Evolutionary conservation across 1,284 basidiomycete species (phyloP).

Genomic region (Heterobasidion irregulare): DNA sequence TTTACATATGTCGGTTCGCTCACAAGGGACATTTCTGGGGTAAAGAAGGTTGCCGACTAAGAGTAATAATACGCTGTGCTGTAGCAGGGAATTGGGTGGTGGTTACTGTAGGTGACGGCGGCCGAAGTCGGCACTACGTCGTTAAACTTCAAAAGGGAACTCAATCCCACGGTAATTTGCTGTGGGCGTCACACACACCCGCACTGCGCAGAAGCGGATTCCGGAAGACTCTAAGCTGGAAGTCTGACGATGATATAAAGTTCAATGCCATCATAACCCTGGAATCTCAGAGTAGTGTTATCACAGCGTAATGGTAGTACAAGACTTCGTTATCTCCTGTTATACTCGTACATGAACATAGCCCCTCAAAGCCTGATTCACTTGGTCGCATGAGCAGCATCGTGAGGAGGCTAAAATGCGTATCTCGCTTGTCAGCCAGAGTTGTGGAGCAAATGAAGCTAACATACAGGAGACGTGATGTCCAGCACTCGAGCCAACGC

Average conservation of each 20-base stretch:
- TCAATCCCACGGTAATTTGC: neutral
- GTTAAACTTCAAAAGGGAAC: neutral
- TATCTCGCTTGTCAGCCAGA: neutral
- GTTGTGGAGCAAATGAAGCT: neutral
- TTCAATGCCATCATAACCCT: no score
- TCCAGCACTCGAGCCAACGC: slow-evolving; percentile 37
- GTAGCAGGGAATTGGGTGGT: neutral
- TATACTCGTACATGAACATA: no score
- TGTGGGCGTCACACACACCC: no score
- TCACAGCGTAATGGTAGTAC: no score
- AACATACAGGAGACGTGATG: slow-evolving; percentile 31
- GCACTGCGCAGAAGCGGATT: no score
- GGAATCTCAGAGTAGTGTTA: no score
- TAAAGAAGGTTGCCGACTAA: neutral
- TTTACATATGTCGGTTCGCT: neutral
- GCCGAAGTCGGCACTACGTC: neutral
- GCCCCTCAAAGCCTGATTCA: neutral
- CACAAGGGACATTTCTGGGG: neutral
- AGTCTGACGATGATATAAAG: no score
- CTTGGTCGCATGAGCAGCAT: slow-evolving; percentile 2
- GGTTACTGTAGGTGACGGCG: neutral
- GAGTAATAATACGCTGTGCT: neutral
- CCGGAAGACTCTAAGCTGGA: no score
- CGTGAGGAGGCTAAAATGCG: slow-evolving; percentile 1
- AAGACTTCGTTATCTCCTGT: no score